These are phyloP conservation scores for Arthrobotrys musiformis DNA, from an alignment of 2,329 filamentous ascomycete species.

Conservation along the genomic window DNA sequence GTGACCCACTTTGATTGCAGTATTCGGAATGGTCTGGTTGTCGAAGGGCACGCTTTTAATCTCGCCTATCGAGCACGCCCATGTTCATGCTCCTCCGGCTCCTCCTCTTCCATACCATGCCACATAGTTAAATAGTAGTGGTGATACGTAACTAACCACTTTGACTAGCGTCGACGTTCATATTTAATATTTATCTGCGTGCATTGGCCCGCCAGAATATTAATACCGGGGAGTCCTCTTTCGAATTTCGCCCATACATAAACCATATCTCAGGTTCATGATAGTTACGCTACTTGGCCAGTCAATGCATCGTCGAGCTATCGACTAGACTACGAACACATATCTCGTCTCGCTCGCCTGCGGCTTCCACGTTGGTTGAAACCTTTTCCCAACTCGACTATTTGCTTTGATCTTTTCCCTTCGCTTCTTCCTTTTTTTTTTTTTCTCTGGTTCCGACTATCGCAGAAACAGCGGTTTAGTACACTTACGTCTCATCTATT, in stretches of 20 bases:
- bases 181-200: conserved; percentile 34
- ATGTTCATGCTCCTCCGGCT: conserved; percentile 43
- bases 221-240: not conserved
- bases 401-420: not conserved
- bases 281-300: not conserved
- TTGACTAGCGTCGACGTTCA: conserved; percentile 6
- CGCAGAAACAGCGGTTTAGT: not conserved
- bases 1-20: conserved; percentile 19
- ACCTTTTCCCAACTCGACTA: conserved; percentile 11
- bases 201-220: not conserved
- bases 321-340: not conserved
- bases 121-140: conserved; percentile 17
- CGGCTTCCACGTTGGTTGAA: conserved; percentile 30
- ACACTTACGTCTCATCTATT: not conserved
- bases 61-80: conserved; percentile 47
- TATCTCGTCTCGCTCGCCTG: conserved; percentile 15
- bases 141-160: too few species aligned
- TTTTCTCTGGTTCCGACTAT: too few species aligned
- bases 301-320: not conserved
- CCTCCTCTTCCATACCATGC: too few species aligned
- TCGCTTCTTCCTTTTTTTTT: not conserved
- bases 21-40: conserved; percentile 41
- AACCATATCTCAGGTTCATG: not conserved
- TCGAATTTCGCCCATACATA: not conserved
- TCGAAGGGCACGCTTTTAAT: conserved; percentile 33